These are phyloP conservation scores for Naganishia onofrii DNA, from an alignment of 768 basidiomycete genomes.

Conservation along the genomic window DNA sequence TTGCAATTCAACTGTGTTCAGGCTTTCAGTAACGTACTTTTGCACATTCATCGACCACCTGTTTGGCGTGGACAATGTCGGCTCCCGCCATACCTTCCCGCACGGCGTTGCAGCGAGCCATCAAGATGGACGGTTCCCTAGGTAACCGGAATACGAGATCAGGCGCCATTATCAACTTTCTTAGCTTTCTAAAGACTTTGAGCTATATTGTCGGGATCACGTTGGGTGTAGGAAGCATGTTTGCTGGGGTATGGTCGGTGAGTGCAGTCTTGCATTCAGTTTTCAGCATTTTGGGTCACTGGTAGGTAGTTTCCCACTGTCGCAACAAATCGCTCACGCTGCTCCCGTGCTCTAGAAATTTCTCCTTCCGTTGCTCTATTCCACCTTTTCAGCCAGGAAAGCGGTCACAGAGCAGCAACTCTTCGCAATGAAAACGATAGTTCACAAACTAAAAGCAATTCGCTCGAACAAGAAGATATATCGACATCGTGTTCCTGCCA, in stretches of 20 bases:
- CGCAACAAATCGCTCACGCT: neutral
- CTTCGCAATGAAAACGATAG: conserved; percentile 24
- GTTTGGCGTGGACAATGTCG: neutral
- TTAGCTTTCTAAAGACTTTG: conserved; percentile 37
- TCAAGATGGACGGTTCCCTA: conserved; percentile 5
- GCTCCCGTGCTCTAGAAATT: conserved; percentile 25
- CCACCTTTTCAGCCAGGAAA: conserved; percentile 47
- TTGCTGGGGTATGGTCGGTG: conserved; percentile 42
- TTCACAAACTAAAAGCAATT: conserved; percentile 33
- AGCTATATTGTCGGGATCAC: conserved; percentile 42
- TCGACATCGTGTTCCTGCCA: neutral
- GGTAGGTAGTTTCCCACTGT: neutral
- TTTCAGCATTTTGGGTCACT: neutral
- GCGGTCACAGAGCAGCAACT: conserved; percentile 44
- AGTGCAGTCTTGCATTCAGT: neutral
- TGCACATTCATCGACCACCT: too few species aligned
- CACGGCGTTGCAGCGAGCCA: neutral
- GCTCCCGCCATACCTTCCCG: conserved; percentile 10
- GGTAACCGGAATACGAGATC: conserved; percentile 4
- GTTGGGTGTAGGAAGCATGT: conserved; percentile 37
- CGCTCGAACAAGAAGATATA: conserved; percentile 21
- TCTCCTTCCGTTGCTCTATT: conserved; percentile 46
- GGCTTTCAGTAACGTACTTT: too few species aligned
- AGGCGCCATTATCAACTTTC: conserved; percentile 13
- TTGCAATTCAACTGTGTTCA: too few species aligned